Evolutionary conservation across 805 yeast genomes (phyloP), one percentile per base, ranked within the genome.

Genomic region (Spathaspora passalidarum): DNA sequence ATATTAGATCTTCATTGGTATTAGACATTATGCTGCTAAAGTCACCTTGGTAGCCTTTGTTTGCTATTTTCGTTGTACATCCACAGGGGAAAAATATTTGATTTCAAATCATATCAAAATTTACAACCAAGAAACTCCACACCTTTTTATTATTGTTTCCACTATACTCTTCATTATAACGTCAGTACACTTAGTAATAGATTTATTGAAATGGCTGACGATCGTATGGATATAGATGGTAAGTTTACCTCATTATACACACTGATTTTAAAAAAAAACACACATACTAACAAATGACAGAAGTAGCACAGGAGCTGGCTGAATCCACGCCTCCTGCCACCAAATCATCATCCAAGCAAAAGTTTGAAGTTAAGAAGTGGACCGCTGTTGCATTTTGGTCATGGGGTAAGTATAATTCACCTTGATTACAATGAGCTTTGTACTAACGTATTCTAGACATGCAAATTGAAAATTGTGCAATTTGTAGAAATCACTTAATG

Each of bases 311-410:
- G 19, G 22, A 36, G 18, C 39, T 20, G 38, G 20, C 18, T 17
- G 17, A 13, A 22, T 26, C 32, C 21, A 14, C 19, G 26, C 38
- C 38, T 18, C 7, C 36, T 2, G 22, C 21, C 8, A 29, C 32
- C 18, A 34, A 26, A 16, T 23, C 44, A 19, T n/a, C n/a, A n/a
- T n/a, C n/a, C n/a, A 70, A 85, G 70, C 86, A 85, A 63, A 78
- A 88, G 56, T 91, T 94, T 57, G 97, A 92, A 63, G 91, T 94
- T 35, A 88, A 89, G 62, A 94, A 91, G 73, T 92, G 99, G 98
- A 90, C 96, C 11, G 98, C 98, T 0, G 99, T 94, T 41, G 98
- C 98, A n/a, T 89, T 94, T 63, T 94, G 99, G 99, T 89, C 97
- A 0, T 94, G 99, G 99, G 96, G 78, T 69, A 73, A 60, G 71